These are phyloP conservation scores for Starmerella khaoyaiensis DNA, from an alignment of 805 yeast species.

Conservation along the genomic window DNA sequence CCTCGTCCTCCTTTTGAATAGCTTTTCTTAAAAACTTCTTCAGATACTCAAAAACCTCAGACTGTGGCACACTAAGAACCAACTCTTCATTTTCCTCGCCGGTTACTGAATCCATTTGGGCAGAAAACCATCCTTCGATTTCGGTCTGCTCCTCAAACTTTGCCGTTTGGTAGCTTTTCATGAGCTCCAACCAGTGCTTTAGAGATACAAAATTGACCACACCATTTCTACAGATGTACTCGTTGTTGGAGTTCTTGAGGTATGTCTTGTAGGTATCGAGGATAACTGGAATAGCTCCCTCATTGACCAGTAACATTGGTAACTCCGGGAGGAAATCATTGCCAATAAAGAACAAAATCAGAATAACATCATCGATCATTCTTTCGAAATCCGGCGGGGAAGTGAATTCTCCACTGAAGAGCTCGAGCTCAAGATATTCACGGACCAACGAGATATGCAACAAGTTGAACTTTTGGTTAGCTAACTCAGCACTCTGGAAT, in stretches of 20 bases:
- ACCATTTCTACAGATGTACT: conserved; percentile 76
- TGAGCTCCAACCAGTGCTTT: conserved; percentile 57
- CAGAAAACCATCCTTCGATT: conserved; percentile 85
- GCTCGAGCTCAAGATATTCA: conserved; percentile 77
- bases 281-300: conserved; percentile 92
- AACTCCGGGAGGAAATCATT: conserved; percentile 95
- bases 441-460: conserved; percentile 78
- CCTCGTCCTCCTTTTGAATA: conserved; percentile 18
- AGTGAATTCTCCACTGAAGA: conserved; percentile 32
- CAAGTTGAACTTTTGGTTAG: conserved; percentile 67
- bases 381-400: conserved; percentile 79
- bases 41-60: conserved; percentile 41
- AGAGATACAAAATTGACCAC: conserved; percentile 62
- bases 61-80: conserved; percentile 42
- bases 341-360: conserved; percentile 89
- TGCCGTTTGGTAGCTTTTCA: conserved; percentile 70
- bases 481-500: conserved; percentile 36
- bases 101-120: conserved; percentile 44
- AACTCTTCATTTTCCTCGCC: conserved; percentile 35
- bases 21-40: conserved; percentile 37
- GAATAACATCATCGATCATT: conserved; percentile 79
- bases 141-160: conserved; percentile 70
- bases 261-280: conserved; percentile 78
- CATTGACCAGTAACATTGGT: conserved; percentile 84
- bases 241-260: conserved; percentile 46